Evolutionary conservation across 2,329 filamentous ascomycete species (phyloP).

Genomic region (Cercospora zeae-maydis): DNA sequence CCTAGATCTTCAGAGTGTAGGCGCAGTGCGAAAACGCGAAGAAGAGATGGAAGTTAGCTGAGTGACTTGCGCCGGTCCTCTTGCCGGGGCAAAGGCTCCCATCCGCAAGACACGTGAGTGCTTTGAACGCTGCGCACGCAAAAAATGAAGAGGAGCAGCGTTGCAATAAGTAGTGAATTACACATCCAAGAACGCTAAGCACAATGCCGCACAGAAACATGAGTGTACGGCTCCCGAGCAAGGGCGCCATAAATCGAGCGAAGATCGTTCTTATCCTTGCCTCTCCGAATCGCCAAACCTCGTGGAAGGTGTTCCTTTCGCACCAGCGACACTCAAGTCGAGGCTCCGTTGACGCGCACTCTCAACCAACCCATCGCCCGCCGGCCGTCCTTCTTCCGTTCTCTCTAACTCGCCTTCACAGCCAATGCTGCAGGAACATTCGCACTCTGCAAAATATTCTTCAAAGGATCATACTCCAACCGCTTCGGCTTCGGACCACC

Average conservation of each 20-base stretch:
- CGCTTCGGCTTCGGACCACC: neutral
- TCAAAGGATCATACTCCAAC: conserved; percentile 8
- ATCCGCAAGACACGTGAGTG: too few species aligned
- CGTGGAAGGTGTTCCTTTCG: too few species aligned
- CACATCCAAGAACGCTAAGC: neutral
- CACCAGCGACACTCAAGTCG: too few species aligned
- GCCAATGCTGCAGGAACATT: conserved; percentile 4
- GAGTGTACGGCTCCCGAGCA: conserved; percentile 8
- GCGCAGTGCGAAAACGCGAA: neutral
- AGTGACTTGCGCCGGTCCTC: neutral
- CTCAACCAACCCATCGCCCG: too few species aligned
- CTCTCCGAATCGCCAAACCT: too few species aligned
- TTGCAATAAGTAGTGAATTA: neutral
- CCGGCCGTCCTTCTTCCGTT: too few species aligned
- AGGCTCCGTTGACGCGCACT: too few species aligned
- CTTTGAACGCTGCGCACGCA: too few species aligned
- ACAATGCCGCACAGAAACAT: conserved; percentile 8
- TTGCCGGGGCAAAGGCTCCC: too few species aligned
- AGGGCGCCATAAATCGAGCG: neutral
- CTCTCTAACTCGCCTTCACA: neutral
- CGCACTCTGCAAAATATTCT: conserved; percentile 7
- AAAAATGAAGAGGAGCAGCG: too few species aligned
- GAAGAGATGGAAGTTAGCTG: neutral
- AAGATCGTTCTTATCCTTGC: neutral
- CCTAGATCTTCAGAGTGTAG: conserved; percentile 45